These are phyloP conservation scores for Pseudogymnoascus destructans DNA, from an alignment of 2,329 filamentous ascomycete species.

Conservation along the genomic window DNA sequence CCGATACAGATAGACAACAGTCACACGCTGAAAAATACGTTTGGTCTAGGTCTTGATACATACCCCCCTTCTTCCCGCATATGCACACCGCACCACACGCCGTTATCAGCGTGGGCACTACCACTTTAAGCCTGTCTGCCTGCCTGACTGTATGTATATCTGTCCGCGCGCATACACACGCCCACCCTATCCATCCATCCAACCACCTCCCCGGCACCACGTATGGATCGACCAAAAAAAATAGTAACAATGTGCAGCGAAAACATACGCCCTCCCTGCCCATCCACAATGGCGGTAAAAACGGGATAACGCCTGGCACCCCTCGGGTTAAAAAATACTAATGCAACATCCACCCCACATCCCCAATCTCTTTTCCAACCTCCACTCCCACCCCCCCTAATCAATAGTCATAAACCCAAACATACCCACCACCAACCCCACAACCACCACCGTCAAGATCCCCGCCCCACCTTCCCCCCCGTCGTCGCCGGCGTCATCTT, in stretches of 20 bases:
- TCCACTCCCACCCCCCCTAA: neutral
- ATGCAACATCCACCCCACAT: neutral
- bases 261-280: neutral
- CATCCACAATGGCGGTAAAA: neutral
- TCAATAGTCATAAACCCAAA: neutral
- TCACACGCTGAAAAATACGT: neutral
- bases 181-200: neutral
- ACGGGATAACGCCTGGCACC: constrained; percentile 5
- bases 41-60: constrained; percentile 3
- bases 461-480: constrained; percentile 32
- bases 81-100: neutral
- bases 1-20: neutral
- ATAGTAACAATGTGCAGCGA: neutral
- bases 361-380: neutral
- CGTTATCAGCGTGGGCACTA: neutral
- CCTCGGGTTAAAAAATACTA: neutral
- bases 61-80: neutral
- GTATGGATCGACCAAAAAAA: neutral
- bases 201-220: neutral
- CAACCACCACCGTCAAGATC: constrained; percentile 29
- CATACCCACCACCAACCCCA: neutral
- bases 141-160: neutral
- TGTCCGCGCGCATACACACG: neutral
- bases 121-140: neutral
- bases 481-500: constrained; percentile 22